These are phyloP conservation scores for Venturia effusa DNA, from an alignment of 2,329 filamentous ascomycete species.

Conservation along the genomic window DNA sequence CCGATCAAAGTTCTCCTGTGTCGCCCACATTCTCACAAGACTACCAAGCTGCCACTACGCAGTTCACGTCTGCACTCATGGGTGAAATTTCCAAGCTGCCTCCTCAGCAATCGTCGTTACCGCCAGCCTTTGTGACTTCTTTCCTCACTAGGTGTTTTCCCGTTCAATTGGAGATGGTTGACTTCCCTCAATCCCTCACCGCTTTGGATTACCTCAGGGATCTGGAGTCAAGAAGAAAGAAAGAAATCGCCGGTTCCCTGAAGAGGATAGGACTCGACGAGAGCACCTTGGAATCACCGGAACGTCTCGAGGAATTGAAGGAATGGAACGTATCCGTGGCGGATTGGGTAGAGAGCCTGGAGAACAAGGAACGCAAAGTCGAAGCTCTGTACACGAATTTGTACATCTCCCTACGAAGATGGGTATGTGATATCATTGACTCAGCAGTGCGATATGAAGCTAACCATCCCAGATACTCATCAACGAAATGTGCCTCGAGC, in stretches of 20 bases:
- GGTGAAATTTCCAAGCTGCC: slow-evolving; percentile 47
- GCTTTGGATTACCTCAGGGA: slow-evolving; percentile 57
- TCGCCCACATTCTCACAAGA: slow-evolving; percentile 12
- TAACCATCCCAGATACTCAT: slow-evolving; percentile 41
- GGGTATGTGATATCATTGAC: slow-evolving; percentile 35
- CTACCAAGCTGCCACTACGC: slow-evolving; percentile 24
- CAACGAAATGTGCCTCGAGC: slow-evolving; percentile 51
- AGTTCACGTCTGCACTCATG: slow-evolving; percentile 41
- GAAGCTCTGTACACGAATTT: slow-evolving; percentile 44
- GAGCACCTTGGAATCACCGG: slow-evolving; percentile 34
- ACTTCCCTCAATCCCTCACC: slow-evolving; percentile 55
- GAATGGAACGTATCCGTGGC: slow-evolving; percentile 43
- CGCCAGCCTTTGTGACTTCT: slow-evolving; percentile 50
- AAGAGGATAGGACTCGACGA: slow-evolving; percentile 41
- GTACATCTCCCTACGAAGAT: slow-evolving; percentile 51
- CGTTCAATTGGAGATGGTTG: slow-evolving; percentile 43
- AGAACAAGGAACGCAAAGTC: slow-evolving; percentile 29
- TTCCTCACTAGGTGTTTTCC: slow-evolving; percentile 52
- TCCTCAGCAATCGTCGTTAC: slow-evolving; percentile 49
- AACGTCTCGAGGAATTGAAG: slow-evolving; percentile 31
- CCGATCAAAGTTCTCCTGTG: slow-evolving; percentile 25
- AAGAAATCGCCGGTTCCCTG: slow-evolving; percentile 46
- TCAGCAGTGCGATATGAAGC: slow-evolving; percentile 16
- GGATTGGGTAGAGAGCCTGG: slow-evolving; percentile 43
- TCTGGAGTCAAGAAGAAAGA: slow-evolving; percentile 47